These are phyloP conservation scores for Leishmania tarentolae DNA, from an alignment of 208 protist species.

Conservation along the genomic window DNA sequence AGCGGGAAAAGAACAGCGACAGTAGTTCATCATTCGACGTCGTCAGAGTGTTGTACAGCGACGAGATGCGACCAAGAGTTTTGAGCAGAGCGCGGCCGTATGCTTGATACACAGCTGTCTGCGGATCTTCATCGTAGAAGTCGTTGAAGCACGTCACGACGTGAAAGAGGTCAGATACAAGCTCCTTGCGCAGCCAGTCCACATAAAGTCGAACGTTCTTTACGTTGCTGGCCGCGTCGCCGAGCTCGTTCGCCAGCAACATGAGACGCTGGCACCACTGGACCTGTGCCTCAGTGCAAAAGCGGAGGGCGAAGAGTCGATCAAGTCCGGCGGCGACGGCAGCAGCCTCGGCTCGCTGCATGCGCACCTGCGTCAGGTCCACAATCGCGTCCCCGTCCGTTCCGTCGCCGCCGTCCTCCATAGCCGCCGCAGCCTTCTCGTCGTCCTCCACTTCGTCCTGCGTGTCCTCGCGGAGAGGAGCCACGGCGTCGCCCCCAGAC, in stretches of 20 bases:
- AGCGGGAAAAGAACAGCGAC: conserved; percentile 66
- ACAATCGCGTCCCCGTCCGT: conserved; percentile 24
- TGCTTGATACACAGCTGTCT: conserved; percentile 61
- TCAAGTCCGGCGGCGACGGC: conserved; percentile 76
- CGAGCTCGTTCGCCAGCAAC: conserved; percentile 64
- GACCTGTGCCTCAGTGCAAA: conserved; percentile 79
- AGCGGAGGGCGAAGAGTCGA: conserved; percentile 62
- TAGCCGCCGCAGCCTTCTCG: conserved; percentile 17
- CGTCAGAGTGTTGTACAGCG: conserved; percentile 73
- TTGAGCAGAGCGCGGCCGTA: conserved; percentile 75
- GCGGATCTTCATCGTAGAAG: conserved; percentile 62
- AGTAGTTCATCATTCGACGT: conserved; percentile 72
- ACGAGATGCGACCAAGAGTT: conserved; percentile 76
- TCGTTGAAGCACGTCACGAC: conserved; percentile 78
- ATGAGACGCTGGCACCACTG: conserved; percentile 80
- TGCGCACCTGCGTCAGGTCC: conserved; percentile 34
- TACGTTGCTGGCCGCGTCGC: conserved; percentile 46
- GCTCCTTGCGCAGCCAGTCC: conserved; percentile 76
- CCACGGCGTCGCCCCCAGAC: background rate
- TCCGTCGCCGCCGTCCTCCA: conserved; percentile 30
- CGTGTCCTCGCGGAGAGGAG: conserved; percentile 5
- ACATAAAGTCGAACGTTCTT: conserved; percentile 74
- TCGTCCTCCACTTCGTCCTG: conserved; percentile 15
- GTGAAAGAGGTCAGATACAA: conserved; percentile 80
- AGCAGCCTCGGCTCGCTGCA: conserved; percentile 66